A percentile compares a stretch with the other conserved stretches of the same genome.
These are phyloP conservation scores for Calonectria honghensis DNA, from an alignment of 2,329 filamentous ascomycete species.

Conservation along the genomic window DNA sequence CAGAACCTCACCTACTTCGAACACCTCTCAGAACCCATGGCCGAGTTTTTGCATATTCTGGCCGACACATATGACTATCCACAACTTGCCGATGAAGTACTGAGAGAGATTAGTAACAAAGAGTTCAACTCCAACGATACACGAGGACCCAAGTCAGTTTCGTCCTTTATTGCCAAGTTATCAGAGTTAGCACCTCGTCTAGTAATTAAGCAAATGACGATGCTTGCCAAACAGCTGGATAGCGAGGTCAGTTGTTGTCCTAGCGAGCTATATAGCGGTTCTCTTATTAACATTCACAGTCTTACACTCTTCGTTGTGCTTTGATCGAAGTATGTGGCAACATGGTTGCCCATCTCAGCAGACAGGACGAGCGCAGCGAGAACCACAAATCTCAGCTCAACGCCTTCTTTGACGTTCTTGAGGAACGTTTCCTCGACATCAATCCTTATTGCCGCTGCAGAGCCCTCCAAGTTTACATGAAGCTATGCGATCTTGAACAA, in stretches of 20 bases:
- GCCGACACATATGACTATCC: constrained; percentile 98
- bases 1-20: constrained; percentile 99
- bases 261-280: neutral
- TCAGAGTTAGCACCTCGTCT: constrained; percentile 93
- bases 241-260: constrained; percentile 81
- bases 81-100: constrained; percentile 93
- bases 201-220: constrained; percentile 98
- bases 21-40: constrained; percentile 99
- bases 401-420: constrained; percentile 96
- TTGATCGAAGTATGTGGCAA: constrained; percentile 98
- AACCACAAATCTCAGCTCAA: constrained; percentile 97
- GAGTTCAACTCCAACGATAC: constrained; percentile 98
- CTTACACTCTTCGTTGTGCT: constrained; percentile 93
- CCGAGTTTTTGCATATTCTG: constrained; percentile 96
- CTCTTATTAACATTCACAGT: constrained; percentile 68
- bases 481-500: constrained; percentile 93
- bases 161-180: constrained; percentile 92
- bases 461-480: constrained; percentile 94
- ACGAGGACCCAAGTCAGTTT: constrained; percentile 96
- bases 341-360: constrained; percentile 91
- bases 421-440: constrained; percentile 96
- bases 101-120: constrained; percentile 96
- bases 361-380: constrained; percentile 91
- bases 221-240: constrained; percentile 94
- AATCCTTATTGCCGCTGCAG: constrained; percentile 97